A percentile compares a stretch with the other conserved stretches of the same genome.
Conservation (phyloP, 2,329 filamentous ascomycete genomes). For the Botryosphaeria dothidea region DNA sequence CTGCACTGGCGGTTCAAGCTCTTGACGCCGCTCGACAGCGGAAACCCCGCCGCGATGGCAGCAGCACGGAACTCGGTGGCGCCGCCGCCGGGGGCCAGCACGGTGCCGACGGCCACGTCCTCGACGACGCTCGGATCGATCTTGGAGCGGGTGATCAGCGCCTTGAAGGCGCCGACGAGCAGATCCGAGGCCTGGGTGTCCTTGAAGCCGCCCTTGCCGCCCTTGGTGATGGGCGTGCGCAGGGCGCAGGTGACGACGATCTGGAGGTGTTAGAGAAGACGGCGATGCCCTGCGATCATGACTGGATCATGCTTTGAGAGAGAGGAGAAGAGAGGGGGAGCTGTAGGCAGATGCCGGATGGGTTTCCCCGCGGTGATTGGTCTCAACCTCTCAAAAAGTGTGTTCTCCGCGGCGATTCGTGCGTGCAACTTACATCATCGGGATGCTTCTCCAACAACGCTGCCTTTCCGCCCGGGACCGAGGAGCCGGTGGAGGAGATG, state of each 20-base stretch:
- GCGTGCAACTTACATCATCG: constrained; percentile 51
- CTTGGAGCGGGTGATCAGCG: constrained; percentile 72
- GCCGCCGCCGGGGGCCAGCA: constrained; percentile 88
- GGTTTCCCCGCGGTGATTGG: too few relatives aligned
- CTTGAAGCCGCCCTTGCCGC: constrained; percentile 92
- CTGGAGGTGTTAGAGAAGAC: constrained; percentile 24
- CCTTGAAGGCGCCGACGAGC: constrained; percentile 79
- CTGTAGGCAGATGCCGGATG: background rate
- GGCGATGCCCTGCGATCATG: too few relatives aligned
- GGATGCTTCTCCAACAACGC: constrained; percentile 55
- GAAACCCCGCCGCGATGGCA: constrained; percentile 86
- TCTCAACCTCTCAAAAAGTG: too few relatives aligned
- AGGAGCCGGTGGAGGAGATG: constrained; percentile 44
- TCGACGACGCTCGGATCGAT: constrained; percentile 88
- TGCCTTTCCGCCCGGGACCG: constrained; percentile 40
- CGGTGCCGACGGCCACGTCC: constrained; percentile 88
- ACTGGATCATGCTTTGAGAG: too few relatives aligned
- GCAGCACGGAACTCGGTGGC: constrained; percentile 97
- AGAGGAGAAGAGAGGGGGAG: too few relatives aligned
- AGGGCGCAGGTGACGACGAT: constrained; percentile 92
- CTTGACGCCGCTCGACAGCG: constrained; percentile 80
- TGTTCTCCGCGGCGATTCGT: background rate
- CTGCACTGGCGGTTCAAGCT: constrained; percentile 93
- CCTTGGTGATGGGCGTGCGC: constrained; percentile 88
- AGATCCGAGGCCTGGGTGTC: constrained; percentile 87